Base-by-base conservation (phyloP, 2,329 filamentous ascomycete genomes). In the Sporothrix brasiliensis region DNA sequence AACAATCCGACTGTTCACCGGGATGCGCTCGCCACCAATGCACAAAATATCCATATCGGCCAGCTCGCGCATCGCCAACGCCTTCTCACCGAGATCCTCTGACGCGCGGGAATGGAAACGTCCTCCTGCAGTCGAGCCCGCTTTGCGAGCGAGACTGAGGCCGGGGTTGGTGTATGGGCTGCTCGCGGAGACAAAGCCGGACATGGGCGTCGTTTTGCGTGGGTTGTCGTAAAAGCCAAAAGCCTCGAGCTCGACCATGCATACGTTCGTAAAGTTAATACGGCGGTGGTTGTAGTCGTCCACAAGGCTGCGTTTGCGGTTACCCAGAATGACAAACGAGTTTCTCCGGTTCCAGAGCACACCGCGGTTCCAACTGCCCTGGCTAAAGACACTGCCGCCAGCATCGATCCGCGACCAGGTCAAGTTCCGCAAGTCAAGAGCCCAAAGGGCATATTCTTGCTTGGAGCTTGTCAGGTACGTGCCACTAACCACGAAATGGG, bases 151-250 rank as follows among this genome's bases (percentile, higher is more conserved):
- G 54, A 88, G 78, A 73, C 84, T 90, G 73, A 84, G 83, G 34
- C 79, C 88, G 73, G 79, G 87, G 41, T 79, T 86, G 70, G 81
- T 89, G 77, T 83, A 91, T 34, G 83, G 92, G 81, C 80, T 91
- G 80, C 93, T 97, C 30, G 92, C 90, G 1, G 94, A 97, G 70
- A 91, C 85, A 78, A 95, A 97, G 11, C 89, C 91, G 0, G 93
- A 96, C 75, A 92, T 89, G 1, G 94, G 92, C 4, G 88, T 84
- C 0, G 86, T 88, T 78, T 90, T 91, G 73, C 94, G 88, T 13
- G 95, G 94, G 78, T 98, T 99, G 78, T 98, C 94, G 79, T 97
- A 98, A 56, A 99, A 89, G 1, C 95, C 95, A 82, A 98, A 99
- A 0, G 95, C 94, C 78, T 99, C 95, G 13, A 99, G 84, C 79